These are phyloP conservation scores for Corymbia maculata DNA, from an alignment of 345 rosid species.

Conservation along the genomic window DNA sequence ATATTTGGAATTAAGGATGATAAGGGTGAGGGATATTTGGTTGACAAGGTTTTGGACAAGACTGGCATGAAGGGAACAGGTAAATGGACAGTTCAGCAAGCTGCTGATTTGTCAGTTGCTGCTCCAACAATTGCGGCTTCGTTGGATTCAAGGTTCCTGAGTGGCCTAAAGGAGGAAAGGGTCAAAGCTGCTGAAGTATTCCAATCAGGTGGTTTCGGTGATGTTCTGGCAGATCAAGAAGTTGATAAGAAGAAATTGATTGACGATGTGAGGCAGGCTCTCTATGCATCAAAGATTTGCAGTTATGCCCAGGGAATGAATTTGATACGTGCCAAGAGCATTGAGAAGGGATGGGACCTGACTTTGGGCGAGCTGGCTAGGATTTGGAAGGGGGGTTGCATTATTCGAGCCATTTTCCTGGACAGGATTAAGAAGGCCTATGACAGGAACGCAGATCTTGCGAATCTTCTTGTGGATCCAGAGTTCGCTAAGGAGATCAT, in stretches of 20 bases:
- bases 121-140: constrained; percentile 93
- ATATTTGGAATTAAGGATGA: constrained; percentile 82
- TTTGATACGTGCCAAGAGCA: constrained; percentile 83
- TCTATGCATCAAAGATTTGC: constrained; percentile 89
- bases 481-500: constrained; percentile 93
- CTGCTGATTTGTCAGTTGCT: constrained; percentile 89
- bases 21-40: constrained; percentile 79
- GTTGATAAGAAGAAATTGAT: constrained; percentile 78
- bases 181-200: constrained; percentile 82
- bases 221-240: constrained; percentile 40
- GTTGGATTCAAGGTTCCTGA: constrained; percentile 82
- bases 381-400: constrained; percentile 99
- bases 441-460: constrained; percentile 75
- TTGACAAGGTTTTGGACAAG: constrained; percentile 92
- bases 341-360: constrained; percentile 80
- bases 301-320: constrained; percentile 99
- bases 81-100: constrained; percentile 98
- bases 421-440: constrained; percentile 97
- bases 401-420: constrained; percentile 82
- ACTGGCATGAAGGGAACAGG: constrained; percentile 99
- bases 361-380: constrained; percentile 93
- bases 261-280: constrained; percentile 86
- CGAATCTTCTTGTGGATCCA: constrained; percentile 89
- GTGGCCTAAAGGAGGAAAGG: constrained; percentile 90
- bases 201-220: constrained; percentile 67